A percentile compares a stretch with the other conserved stretches of the same genome.
phyloP scores from a whole-genome alignment of 164 flowering plant genomes.

The Kalanchoe fedtschenkoi region DNA sequence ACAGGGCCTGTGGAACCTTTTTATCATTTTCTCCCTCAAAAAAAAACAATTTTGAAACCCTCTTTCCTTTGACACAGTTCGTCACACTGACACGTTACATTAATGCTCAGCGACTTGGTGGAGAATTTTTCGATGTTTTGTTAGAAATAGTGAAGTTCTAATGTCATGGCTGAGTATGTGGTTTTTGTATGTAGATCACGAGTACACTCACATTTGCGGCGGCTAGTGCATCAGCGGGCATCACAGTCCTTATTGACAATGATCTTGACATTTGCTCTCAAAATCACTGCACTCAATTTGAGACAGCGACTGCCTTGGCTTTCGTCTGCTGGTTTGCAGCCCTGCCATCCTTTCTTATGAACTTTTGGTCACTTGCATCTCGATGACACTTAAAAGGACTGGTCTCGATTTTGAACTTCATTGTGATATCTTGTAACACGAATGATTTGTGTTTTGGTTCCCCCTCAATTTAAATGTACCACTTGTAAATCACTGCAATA shows the following conservation, averaged over 20 bases:
- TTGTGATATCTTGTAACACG: background rate
- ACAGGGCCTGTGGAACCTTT: too few relatives aligned
- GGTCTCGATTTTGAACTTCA: background rate
- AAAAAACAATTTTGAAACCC: too few relatives aligned
- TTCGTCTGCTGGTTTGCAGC: slow-evolving; percentile 39
- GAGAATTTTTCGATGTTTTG: too few relatives aligned
- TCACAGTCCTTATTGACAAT: background rate
- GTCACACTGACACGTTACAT: too few relatives aligned
- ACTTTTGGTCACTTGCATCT: slow-evolving; percentile 54
- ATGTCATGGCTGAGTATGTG: background rate
- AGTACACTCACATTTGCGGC: background rate
- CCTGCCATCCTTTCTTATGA: slow-evolving; percentile 38
- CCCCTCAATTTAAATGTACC: background rate
- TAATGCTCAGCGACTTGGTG: background rate
- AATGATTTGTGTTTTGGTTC: background rate
- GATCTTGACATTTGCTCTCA: slow-evolving; percentile 17
- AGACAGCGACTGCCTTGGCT: slow-evolving; percentile 41
- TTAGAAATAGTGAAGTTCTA: background rate
- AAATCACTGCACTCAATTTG: slow-evolving; percentile 37
- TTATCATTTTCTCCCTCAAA: too few relatives aligned
- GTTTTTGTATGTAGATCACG: slow-evolving; percentile 19
- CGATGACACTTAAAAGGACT: slow-evolving; percentile 15
- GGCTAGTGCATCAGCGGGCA: background rate
- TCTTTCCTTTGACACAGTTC: too few relatives aligned
- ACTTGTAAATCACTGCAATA: background rate